Conservation (phyloP, 2,329 filamentous ascomycete genomes). For the Monilinia fructigena region DNA sequence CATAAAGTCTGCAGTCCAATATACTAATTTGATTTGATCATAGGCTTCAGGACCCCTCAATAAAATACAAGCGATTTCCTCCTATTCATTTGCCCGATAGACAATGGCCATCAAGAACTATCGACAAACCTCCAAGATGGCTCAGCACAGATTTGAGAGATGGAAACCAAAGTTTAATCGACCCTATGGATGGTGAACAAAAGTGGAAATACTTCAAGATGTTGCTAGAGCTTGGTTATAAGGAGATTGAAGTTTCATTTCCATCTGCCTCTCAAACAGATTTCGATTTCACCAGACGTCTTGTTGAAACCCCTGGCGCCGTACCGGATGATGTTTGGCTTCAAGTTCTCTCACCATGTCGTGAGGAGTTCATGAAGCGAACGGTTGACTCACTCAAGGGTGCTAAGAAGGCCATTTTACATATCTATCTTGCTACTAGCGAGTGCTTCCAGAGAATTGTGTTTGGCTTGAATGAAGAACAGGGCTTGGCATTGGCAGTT, state of each 20-base stretch:
- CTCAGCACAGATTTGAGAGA: conserved; percentile 85
- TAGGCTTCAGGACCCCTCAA: conserved; percentile 73
- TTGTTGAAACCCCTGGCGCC: conserved; percentile 80
- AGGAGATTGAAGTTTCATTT: conserved; percentile 96
- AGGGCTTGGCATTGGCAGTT: conserved; percentile 78
- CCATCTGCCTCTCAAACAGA: conserved; percentile 93
- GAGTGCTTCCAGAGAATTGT: conserved; percentile 92
- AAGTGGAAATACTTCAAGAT: conserved; percentile 96
- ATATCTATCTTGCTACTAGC: conserved; percentile 94
- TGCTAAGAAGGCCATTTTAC: conserved; percentile 88
- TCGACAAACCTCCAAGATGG: conserved; percentile 87
- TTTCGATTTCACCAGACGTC: conserved; percentile 87
- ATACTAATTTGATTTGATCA: neutral
- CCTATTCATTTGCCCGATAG: conserved; percentile 56
- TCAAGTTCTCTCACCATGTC: conserved; percentile 88
- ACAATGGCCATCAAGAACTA: conserved; percentile 47
- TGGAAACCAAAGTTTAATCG: conserved; percentile 89
- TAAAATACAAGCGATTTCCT: conserved; percentile 71
- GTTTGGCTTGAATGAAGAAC: conserved; percentile 80
- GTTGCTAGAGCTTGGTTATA: conserved; percentile 89
- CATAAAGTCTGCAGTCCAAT: neutral
- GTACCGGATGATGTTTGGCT: conserved; percentile 88
- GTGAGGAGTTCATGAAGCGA: conserved; percentile 82
- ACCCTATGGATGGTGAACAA: conserved; percentile 95
- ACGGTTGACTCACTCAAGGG: conserved; percentile 88